Percentiles rank a stretch among this genome's conserved stretches.
These are phyloP conservation scores for Cryoendolithus antarcticus DNA, from an alignment of 2,329 filamentous ascomycete genomes.

Conservation along the genomic window DNA sequence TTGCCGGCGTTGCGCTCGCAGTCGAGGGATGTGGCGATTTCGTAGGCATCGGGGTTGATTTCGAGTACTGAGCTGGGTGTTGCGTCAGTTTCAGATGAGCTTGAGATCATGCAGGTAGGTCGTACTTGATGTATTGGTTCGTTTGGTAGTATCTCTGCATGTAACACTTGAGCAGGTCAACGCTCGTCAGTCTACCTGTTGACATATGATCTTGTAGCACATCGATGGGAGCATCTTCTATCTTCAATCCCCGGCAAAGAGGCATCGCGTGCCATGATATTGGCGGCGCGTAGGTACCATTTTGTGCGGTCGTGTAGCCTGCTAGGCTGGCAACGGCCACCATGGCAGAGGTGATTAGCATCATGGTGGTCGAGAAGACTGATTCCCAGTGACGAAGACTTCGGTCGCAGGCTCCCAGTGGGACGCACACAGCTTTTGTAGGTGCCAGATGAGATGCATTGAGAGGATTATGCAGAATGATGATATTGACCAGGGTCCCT, in stretches of 20 bases:
- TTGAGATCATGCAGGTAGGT: slow-evolving; percentile 14
- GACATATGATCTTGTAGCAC: slow-evolving; percentile 49
- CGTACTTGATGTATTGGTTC: slow-evolving; percentile 50
- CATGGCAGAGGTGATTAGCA: too few species aligned
- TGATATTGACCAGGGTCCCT: too few species aligned
- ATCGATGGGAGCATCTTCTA: slow-evolving; percentile 61
- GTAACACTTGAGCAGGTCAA: slow-evolving; percentile 51
- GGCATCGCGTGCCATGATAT: slow-evolving; percentile 38
- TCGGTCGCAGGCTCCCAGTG: too few species aligned
- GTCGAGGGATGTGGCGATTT: slow-evolving; percentile 50
- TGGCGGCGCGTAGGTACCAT: slow-evolving; percentile 1
- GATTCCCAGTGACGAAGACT: too few species aligned
- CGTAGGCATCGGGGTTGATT: slow-evolving; percentile 53
- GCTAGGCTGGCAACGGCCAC: neutral
- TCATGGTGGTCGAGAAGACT: too few species aligned
- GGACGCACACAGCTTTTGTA: too few species aligned
- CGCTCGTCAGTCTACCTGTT: slow-evolving; percentile 43
- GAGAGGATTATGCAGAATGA: too few species aligned
- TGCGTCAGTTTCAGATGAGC: slow-evolving; percentile 2
- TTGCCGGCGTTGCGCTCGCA: slow-evolving; percentile 44
- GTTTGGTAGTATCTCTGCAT: slow-evolving; percentile 49
- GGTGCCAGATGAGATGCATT: too few species aligned
- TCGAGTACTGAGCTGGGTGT: slow-evolving; percentile 40
- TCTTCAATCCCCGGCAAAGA: slow-evolving; percentile 44
- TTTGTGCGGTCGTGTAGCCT: neutral